Evolutionary conservation across 768 basidiomycete genomes (phyloP).

Genomic region (Cubamyces sp.): DNA sequence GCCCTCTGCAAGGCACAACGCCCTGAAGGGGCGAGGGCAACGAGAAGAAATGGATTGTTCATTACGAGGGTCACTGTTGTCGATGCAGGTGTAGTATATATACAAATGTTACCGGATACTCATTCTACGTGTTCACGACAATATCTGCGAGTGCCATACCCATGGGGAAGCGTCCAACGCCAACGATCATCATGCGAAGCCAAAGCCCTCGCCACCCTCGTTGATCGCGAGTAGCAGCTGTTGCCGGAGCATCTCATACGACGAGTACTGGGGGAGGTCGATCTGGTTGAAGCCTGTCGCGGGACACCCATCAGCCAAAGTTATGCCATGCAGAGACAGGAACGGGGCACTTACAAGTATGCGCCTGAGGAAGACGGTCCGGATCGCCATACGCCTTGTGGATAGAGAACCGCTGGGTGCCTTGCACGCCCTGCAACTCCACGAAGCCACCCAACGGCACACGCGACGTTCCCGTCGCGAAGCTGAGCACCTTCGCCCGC

Average conservation of each 20-base stretch:
- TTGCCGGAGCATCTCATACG: slow-evolving; percentile 94
- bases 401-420: slow-evolving; percentile 93
- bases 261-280: slow-evolving; percentile 92
- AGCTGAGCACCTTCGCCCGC: slow-evolving; percentile 94
- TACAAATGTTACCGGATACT: slow-evolving; percentile 17
- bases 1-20: too few relatives aligned
- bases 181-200: slow-evolving; percentile 57
- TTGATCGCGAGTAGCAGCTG: slow-evolving; percentile 91
- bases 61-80: not conserved
- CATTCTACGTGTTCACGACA: slow-evolving; percentile 22
- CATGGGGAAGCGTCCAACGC: slow-evolving; percentile 2
- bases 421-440: slow-evolving; percentile 94
- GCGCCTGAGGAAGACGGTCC: slow-evolving; percentile 85
- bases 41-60: too few relatives aligned
- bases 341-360: slow-evolving; percentile 67
- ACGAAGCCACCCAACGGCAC: slow-evolving; percentile 95
- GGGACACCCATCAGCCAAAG: slow-evolving; percentile 20
- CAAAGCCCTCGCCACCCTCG: slow-evolving; percentile 96
- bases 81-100: slow-evolving; percentile 25
- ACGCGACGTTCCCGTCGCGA: slow-evolving; percentile 90
- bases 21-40: too few relatives aligned
- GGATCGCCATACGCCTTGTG: slow-evolving; percentile 90
- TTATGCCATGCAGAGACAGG: not conserved
- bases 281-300: slow-evolving; percentile 87
- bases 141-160: slow-evolving; percentile 11